Percentiles rank a stretch among this genome's conserved stretches.
Evolutionary conservation across 1,284 basidiomycete genomes (phyloP).

Genomic region (Phellopilus nigrolimitatus): DNA sequence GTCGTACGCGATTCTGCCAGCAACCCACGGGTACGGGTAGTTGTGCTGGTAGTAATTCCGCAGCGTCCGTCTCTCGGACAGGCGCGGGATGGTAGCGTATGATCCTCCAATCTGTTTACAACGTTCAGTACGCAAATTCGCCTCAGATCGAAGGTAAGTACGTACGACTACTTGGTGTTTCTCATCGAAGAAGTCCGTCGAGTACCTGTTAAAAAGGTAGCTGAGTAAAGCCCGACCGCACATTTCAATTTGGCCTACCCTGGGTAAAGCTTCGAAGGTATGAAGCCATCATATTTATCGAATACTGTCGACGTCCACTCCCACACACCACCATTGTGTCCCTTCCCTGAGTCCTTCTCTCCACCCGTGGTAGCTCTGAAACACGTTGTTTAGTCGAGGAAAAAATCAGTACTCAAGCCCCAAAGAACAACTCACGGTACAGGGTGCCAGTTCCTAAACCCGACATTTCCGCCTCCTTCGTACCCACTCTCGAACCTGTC

Average conservation of each 20-base stretch:
- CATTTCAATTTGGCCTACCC: slow-evolving; percentile 43
- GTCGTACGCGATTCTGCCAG: slow-evolving; percentile 74
- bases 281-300: slow-evolving; percentile 71
- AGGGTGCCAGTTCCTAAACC: slow-evolving; percentile 93
- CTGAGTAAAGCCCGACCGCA: not conserved
- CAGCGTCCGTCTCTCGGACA: slow-evolving; percentile 70
- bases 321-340: slow-evolving; percentile 96
- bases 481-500: slow-evolving; percentile 66
- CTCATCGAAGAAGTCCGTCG: slow-evolving; percentile 86
- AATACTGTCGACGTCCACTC: slow-evolving; percentile 92
- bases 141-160: slow-evolving; percentile 22
- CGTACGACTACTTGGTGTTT: slow-evolving; percentile 80
- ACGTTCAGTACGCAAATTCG: not conserved
- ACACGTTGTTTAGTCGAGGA: not conserved
- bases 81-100: slow-evolving; percentile 81
- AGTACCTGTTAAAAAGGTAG: slow-evolving; percentile 49
- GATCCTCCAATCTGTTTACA: slow-evolving; percentile 78
- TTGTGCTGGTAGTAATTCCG: slow-evolving; percentile 84
- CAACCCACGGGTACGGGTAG: slow-evolving; percentile 72
- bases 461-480: slow-evolving; percentile 76
- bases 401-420: not conserved
- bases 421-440: slow-evolving; percentile 76
- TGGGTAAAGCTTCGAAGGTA: slow-evolving; percentile 75
- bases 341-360: slow-evolving; percentile 42
- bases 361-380: slow-evolving; percentile 58